Base-by-base conservation (phyloP, 495 filamentous ascomycete genomes). In the Symbiotaphrina buchneri region DNA sequence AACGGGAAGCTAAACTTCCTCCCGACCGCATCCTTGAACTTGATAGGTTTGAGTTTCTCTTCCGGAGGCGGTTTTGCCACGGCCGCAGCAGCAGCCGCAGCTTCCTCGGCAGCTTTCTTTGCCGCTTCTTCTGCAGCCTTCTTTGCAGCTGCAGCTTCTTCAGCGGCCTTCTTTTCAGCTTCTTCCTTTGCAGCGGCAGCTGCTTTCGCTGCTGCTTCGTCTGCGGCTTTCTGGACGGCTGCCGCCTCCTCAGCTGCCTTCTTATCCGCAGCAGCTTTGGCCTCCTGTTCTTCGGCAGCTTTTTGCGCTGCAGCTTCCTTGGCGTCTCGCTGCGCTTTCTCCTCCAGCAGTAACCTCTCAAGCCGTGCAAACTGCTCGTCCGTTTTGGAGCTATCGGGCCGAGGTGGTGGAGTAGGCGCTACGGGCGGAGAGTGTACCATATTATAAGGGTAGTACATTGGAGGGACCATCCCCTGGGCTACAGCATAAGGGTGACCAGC, bases 21-120 rank as follows among this genome's bases (percentile, higher is more conserved):
- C 6, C 65, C 65, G 22, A 75, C 63, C 7, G 70, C 69, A 43
- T 75, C 70, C 32, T 67, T 69, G 44, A 74, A 74, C 40, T 63
- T 63, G 42, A 75, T 58, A 4, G 63, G 61, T 32, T 63, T 49
- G 42, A 65, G 47, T 28, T 46, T 41, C 3, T 56, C 63, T 21
- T 61, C 62, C 31, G 66, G 65, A n/a, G 53, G 47, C 39, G 61
- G 63, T 24, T 46, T 47, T 28, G 54, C 51, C 17, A 42, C 34
- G 17, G 44, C 48, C 8, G 33, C 40, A 10, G 43, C 45, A 8
- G 45, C 47, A 25, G 54, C 52, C 19, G 49, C 52, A 6, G 50
- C 41, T 11, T 46, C 47, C 31, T 47, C 51, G 10, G 41, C 32
- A 2, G 42, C 43, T 8, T 36, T 35, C 21, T 47, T 46, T 7